Percentiles rank a stretch among this genome's conserved stretches.
phyloP scores from a whole-genome alignment of 2,329 filamentous ascomycete species.

The Neurospora crassa region DNA sequence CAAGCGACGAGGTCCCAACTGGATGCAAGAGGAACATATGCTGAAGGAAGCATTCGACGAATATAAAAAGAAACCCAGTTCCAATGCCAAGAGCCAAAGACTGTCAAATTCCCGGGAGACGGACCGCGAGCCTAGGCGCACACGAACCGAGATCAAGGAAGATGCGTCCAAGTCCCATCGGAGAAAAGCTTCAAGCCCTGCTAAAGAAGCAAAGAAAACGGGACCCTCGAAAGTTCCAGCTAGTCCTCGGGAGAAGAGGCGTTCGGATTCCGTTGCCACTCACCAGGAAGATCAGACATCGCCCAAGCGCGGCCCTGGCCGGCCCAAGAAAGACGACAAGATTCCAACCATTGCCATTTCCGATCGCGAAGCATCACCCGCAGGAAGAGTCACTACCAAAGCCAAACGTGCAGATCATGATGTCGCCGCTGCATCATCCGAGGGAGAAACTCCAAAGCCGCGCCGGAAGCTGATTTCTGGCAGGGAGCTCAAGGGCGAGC shows the following conservation, averaged over 20 bases:
- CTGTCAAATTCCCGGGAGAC: slow-evolving; percentile 37
- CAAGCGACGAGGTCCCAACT: slow-evolving; percentile 73
- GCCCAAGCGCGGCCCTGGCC: slow-evolving; percentile 41
- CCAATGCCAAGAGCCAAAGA: slow-evolving; percentile 34
- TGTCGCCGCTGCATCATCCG: slow-evolving; percentile 40
- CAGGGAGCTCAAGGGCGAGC: slow-evolving; percentile 49
- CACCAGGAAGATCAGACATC: slow-evolving; percentile 38
- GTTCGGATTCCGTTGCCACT: slow-evolving; percentile 31
- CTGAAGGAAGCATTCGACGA: slow-evolving; percentile 68
- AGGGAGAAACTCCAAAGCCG: slow-evolving; percentile 49
- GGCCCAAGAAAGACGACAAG: slow-evolving; percentile 46
- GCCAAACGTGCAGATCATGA: slow-evolving; percentile 46
- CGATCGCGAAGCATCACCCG: slow-evolving; percentile 44
- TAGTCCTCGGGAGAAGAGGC: slow-evolving; percentile 41
- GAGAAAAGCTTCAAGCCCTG: slow-evolving; percentile 39
- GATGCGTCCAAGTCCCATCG: slow-evolving; percentile 33
- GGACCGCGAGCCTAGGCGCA: slow-evolving; percentile 34
- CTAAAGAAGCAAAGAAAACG: slow-evolving; percentile 36
- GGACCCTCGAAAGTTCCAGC: slow-evolving; percentile 25
- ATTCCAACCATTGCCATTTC: slow-evolving; percentile 37
- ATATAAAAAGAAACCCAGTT: slow-evolving; percentile 44
- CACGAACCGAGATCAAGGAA: slow-evolving; percentile 35
- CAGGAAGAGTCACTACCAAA: slow-evolving; percentile 37
- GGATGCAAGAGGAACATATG: slow-evolving; percentile 78
- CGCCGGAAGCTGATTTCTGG: slow-evolving; percentile 55